Conservation (phyloP, 768 basidiomycete species). For the button mushroom (Agaricus bisporus) region DNA sequence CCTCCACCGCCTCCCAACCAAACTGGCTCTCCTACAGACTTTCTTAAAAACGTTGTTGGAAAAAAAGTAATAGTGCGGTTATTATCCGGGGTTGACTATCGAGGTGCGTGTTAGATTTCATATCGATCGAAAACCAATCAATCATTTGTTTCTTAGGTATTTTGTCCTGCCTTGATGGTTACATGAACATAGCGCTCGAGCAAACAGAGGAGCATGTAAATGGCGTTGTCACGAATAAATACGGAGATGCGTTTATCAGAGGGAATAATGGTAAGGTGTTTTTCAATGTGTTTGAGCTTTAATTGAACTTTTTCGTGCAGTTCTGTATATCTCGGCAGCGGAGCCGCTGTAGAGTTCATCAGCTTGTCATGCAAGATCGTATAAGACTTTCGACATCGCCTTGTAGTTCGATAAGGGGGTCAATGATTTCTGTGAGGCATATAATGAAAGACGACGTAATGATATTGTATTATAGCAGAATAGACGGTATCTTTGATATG, state of each 20-base stretch:
- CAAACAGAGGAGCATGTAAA: slow-evolving; percentile 95
- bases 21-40: slow-evolving; percentile 86
- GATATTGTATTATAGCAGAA: too few species aligned
- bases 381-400: background rate
- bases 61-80: slow-evolving; percentile 90
- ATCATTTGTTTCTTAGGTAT: slow-evolving; percentile 48
- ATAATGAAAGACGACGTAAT: too few species aligned
- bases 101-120: slow-evolving; percentile 42
- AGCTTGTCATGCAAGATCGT: background rate
- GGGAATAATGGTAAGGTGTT: slow-evolving; percentile 77
- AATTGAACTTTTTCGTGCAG: slow-evolving; percentile 27
- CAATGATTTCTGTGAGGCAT: too few species aligned
- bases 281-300: background rate
- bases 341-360: slow-evolving; percentile 39
- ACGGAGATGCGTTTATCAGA: slow-evolving; percentile 93
- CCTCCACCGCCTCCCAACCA: slow-evolving; percentile 45
- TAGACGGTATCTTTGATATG: too few species aligned
- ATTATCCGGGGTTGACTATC: slow-evolving; percentile 90
- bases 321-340: slow-evolving; percentile 75
- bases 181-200: slow-evolving; percentile 99
- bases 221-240: slow-evolving; percentile 79
- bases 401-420: too few species aligned
- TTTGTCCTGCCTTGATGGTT: slow-evolving; percentile 92
- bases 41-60: slow-evolving; percentile 94
- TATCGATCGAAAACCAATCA: background rate